Conservation (phyloP, 768 basidiomycete genomes). For the Psilocybe cyanescens region DNA sequence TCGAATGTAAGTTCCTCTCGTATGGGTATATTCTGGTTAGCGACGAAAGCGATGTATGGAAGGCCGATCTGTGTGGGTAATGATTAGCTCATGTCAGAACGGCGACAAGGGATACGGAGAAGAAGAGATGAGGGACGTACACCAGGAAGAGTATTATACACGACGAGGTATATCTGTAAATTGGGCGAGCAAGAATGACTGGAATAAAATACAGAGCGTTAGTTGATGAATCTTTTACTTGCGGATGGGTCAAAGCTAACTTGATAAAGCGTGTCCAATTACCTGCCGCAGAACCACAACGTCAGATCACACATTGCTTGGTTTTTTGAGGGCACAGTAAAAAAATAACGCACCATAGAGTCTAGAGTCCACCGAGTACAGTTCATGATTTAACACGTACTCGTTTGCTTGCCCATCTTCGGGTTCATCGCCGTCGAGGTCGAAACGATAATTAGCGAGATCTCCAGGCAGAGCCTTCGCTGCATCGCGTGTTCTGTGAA, state of each 20-base stretch:
- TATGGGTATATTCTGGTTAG: constrained; percentile 48
- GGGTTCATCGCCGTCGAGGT: constrained; percentile 61
- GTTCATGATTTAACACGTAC: constrained; percentile 30
- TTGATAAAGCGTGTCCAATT: constrained; percentile 82
- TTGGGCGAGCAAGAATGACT: constrained; percentile 76
- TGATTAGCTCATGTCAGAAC: not conserved
- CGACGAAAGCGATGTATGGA: constrained; percentile 66
- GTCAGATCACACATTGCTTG: not conserved
- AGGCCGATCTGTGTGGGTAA: constrained; percentile 48
- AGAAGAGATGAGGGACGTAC: constrained; percentile 33
- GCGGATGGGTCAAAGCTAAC: constrained; percentile 37
- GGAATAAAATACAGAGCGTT: constrained; percentile 5
- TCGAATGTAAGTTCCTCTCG: constrained; percentile 65
- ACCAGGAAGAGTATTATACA: constrained; percentile 63
- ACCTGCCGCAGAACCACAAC: constrained; percentile 40
- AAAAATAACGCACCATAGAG: constrained; percentile 43
- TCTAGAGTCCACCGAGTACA: constrained; percentile 62
- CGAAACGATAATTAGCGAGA: constrained; percentile 57
- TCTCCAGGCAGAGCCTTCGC: constrained; percentile 40
- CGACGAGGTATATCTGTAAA: constrained; percentile 55
- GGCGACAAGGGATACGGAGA: not conserved
- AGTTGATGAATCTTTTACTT: not conserved
- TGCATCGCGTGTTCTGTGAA: constrained; percentile 44
- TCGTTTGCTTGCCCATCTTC: constrained; percentile 10
- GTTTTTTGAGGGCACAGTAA: not conserved